A percentile compares a stretch with the other conserved stretches of the same genome.
Conservation (phyloP, 805 yeast species). For the Maudiozyma barnettii region DNA sequence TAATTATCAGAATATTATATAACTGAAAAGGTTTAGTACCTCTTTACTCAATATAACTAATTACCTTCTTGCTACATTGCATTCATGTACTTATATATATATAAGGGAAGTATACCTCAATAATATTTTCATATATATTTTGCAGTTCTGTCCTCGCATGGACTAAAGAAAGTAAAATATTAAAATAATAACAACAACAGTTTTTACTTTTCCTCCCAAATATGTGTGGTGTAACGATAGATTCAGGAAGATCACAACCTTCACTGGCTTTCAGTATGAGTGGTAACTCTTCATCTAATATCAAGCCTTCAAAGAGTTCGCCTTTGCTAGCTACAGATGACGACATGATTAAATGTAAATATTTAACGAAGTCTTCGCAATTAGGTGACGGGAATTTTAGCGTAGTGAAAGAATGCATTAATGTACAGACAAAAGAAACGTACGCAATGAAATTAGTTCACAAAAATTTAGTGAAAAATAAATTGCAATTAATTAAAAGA, state of each 20-base stretch:
- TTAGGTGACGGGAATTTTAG: conserved; percentile 44
- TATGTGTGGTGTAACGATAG: not conserved
- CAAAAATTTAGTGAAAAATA: conserved; percentile 22
- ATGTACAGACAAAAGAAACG: conserved; percentile 31
- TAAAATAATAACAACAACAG: not conserved
- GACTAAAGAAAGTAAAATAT: not conserved
- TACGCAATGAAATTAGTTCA: conserved; percentile 40
- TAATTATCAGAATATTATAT: no score
- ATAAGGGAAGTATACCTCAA: no score
- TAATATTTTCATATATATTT: no score
- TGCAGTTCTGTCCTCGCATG: no score
- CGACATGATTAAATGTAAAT: conserved; percentile 21
- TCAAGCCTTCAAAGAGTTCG: conserved; percentile 3
- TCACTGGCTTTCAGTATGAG: not conserved
- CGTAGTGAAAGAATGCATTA: conserved; percentile 41
- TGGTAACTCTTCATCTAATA: not conserved
- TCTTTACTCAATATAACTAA: no score
- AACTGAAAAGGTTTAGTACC: no score
- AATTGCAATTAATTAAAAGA: conserved; percentile 39
- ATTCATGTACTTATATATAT: no score
- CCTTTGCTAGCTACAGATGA: conserved; percentile 7
- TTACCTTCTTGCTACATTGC: no score
- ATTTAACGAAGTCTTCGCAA: conserved; percentile 19
- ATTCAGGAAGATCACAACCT: not conserved
- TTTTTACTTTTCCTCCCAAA: not conserved